Evolutionary conservation across 257 asterid species (phyloP).

Genomic region (Coffea eugenioides): DNA sequence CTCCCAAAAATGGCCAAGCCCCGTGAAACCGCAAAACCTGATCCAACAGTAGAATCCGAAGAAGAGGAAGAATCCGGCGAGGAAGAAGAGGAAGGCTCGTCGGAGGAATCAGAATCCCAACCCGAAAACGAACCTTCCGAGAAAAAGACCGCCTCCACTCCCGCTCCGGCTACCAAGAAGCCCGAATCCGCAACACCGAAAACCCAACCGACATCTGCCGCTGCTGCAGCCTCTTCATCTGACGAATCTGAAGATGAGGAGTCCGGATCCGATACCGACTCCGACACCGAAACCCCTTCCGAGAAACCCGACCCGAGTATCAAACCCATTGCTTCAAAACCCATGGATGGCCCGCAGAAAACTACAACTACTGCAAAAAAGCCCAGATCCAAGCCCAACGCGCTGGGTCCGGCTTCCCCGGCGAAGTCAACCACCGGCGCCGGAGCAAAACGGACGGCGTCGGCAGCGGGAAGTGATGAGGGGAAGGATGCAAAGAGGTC

Average conservation of each 20-base stretch:
- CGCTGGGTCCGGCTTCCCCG: constrained; percentile 28
- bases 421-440: constrained; percentile 9
- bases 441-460: constrained; percentile 41
- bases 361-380: constrained; percentile 20
- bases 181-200: constrained; percentile 10
- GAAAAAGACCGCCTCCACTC: constrained; percentile 13
- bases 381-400: constrained; percentile 30
- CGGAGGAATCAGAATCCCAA: constrained; percentile 20
- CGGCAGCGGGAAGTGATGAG: constrained; percentile 24
- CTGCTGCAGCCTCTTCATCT: constrained; percentile 31
- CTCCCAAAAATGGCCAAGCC: constrained; percentile 20
- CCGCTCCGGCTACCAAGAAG: constrained; percentile 21
- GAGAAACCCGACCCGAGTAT: constrained; percentile 20
- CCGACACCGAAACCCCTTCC: constrained; percentile 32
- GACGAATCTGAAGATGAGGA: constrained; percentile 39
- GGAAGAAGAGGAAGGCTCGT: constrained; percentile 6
- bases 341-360: constrained; percentile 26
- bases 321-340: constrained; percentile 34
- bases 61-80: neutral
- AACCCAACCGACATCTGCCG: neutral
- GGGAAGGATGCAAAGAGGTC: constrained; percentile 40
- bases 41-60: constrained; percentile 16
- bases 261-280: constrained; percentile 35
- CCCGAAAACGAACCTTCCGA: constrained; percentile 32
- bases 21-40: constrained; percentile 10